These are phyloP conservation scores for Boletus subcaerulescens DNA, from an alignment of 768 basidiomycete species.

Conservation along the genomic window DNA sequence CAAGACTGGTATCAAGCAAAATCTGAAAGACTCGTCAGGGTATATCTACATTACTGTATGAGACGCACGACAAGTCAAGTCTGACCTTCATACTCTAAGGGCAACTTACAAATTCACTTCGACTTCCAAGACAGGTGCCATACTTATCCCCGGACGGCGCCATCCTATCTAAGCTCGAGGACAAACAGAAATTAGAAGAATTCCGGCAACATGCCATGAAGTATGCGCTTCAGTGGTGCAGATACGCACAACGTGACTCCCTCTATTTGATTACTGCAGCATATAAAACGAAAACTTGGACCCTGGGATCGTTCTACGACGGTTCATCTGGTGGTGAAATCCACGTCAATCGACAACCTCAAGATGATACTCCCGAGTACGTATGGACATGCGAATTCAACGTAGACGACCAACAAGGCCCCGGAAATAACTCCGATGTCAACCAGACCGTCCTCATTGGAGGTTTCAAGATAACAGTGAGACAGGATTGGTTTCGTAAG, in stretches of 20 bases:
- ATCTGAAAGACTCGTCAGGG: neutral
- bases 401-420: neutral
- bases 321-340: neutral
- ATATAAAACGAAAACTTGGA: neutral
- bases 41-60: neutral
- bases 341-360: neutral
- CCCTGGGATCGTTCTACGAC: neutral
- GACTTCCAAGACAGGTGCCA: no score
- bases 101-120: neutral
- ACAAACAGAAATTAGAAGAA: neutral
- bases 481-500: neutral
- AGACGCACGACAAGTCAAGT: neutral
- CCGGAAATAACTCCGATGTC: neutral
- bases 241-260: neutral
- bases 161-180: neutral
- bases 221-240: neutral
- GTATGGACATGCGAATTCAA: neutral
- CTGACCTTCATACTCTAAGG: neutral
- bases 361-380: no score
- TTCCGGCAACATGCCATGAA: neutral
- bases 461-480: neutral
- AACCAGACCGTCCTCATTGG: no score
- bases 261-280: neutral
- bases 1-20: neutral
- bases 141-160: no score